Base-by-base conservation (phyloP, 768 basidiomycete genomes). In the Mycena latifolia region DNA sequence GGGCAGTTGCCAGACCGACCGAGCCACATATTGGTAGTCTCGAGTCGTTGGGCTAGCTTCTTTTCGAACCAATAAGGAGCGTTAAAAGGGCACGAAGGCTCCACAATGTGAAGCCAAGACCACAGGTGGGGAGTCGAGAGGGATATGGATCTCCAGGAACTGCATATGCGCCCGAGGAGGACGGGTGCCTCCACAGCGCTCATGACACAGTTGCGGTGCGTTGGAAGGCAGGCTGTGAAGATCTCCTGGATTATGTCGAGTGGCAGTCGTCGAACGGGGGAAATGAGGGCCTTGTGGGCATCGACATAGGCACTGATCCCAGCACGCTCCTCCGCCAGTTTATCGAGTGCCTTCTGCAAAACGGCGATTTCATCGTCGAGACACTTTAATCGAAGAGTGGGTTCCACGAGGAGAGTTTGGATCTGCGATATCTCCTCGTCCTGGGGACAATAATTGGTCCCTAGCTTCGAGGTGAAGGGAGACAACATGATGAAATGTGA, bases 91-190 rank as follows among this genome's bases (percentile, higher is more conserved):
- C 41, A 52, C 8, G 52, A 28, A n/a, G 64, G 64, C 27, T 66
- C 65, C 7, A 52, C 59, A 28, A 66, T 25, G 25, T 66, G 65
- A 17, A 66, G 43, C 17, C 35, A 27, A 20, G 52, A 43, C 77
- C 77, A 78, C 20, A 78, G 60, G 22, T 66, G 64, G 20, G 77
- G 77, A 7, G 65, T 71, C 6, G 61, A 45, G 15, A 47, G 56
- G 8, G 56, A 35, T 14, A 58, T 17, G 2, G 25, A 20, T 17
- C 55, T 45, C 55, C 55, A 56, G 15, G 37, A n/a, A 20, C 55
- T 45, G 41, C 55, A 56, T 24, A 56, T 56, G 55, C 55, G 41
- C 5, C 41, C 55, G 2, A 45, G 27, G 27, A 56, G 41, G 8
- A 56, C 41, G 20, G 55, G 55, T 27, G 55, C 41, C 20, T 56